A percentile compares a stretch with the other conserved stretches of the same genome.
Evolutionary conservation across 768 basidiomycete species (phyloP).

Genomic region (Guyanaporus albipodus): DNA sequence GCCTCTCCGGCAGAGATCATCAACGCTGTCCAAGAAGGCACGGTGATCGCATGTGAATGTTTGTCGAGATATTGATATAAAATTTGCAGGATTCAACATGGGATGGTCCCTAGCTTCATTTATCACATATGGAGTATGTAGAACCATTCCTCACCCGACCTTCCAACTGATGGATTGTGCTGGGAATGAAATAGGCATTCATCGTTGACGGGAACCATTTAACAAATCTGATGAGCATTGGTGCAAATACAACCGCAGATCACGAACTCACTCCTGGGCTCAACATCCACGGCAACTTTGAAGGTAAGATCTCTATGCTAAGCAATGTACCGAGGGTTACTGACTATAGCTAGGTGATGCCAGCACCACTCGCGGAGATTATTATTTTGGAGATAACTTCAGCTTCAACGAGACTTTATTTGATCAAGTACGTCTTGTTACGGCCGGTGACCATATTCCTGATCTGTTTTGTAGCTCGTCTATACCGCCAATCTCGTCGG

Average conservation of each 20-base stretch:
- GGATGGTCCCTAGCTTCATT: conserved; percentile 14
- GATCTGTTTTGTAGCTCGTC: conserved; percentile 2
- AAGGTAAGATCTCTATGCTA: conserved; percentile 11
- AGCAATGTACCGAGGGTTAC: too few relatives aligned
- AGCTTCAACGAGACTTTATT: conserved; percentile 25
- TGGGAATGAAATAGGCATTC: conserved; percentile 10
- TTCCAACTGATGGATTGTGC: not conserved
- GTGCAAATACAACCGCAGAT: conserved; percentile 14
- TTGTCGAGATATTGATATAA: not conserved
- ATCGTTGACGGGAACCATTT: conserved; percentile 25
- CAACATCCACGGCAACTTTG: conserved; percentile 20
- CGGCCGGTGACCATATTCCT: not conserved
- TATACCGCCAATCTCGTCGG: conserved; percentile 14
- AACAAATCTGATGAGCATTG: conserved; percentile 25
- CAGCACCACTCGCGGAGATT: conserved; percentile 19
- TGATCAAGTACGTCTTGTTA: conserved; percentile 4
- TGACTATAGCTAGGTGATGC: conserved; percentile 17
- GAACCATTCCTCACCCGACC: not conserved
- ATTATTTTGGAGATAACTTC: conserved; percentile 19
- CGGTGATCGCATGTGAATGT: not conserved
- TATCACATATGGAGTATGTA: conserved; percentile 16
- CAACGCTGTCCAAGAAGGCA: conserved; percentile 19
- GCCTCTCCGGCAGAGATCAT: conserved; percentile 20
- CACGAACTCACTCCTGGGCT: conserved; percentile 9
- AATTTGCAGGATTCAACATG: conserved; percentile 20